Evolutionary conservation across 129 eudicot genomes (phyloP), one percentile per base, ranked within the genome.

Genomic region (Logfia minima): DNA sequence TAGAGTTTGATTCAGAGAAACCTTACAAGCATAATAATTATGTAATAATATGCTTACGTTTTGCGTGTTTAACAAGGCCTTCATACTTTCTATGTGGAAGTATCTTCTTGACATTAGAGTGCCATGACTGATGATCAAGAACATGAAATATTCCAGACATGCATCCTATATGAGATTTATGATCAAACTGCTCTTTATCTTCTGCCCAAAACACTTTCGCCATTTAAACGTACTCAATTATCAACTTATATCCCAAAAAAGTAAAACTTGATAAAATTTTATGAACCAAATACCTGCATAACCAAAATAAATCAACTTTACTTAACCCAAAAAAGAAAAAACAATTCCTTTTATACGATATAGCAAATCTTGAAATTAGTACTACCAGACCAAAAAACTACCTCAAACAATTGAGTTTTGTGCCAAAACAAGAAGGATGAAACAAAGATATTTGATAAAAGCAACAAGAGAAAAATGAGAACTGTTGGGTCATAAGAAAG

Each of bases 111-210:
- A 86, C 82, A 86, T 77, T 82, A 32, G 75, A 76, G 53, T 84
- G 89, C 96, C 95, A 88, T 0, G 75, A 84, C 72, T 90, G 91
- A 75, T 92, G 83, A 81, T 86, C 86, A 67, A 92, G 79, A 24
- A 74, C 81, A 74, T 86, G 92, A 62, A 93, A 74, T 26, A 93
- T 43, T 1, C 89, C 89, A 84, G 87, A 82, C 39, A 88, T 70
- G 70, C 98, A 93, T 21, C 98, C 89, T 4, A 84, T 83, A 76
- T 72, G 83, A 68, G 23, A 72, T 13, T 77, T 76, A 19, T 62
- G 67, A 23, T 84, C 84, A 28, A 71, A 58, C 56, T 74, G 67
- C 13, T 86, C 89, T 63, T 79, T 80, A 69, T 82, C 76, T 76
- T 80, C 84, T 13, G 18, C 66, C 83, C 80, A 71, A 53, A 85